Base-by-base conservation (phyloP, 164 flowering plant genomes). In the Warburgia ugandensis region DNA sequence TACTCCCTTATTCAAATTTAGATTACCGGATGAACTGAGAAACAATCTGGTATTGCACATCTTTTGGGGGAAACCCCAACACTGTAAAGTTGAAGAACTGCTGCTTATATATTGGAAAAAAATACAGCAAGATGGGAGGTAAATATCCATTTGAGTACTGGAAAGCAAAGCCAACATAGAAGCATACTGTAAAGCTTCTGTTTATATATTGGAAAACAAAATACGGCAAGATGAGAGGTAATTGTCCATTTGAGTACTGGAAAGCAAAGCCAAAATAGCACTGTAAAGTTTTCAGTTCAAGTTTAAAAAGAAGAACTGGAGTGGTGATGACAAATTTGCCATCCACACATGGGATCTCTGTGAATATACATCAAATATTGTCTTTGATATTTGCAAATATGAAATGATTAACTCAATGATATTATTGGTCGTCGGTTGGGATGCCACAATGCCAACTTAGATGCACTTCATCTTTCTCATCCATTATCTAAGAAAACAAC, bases 41-140 rank as follows among this genome's bases (percentile, higher is more conserved):
- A 59, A 92, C 95, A 72, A 92, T 88, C 37, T 87, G 83, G 48
- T 77, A 92, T 29, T 92, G 99, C 64, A 92, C 50, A 59, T 92
- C 95, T 70, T 82, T 92, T 44, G 76, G 27, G 37, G 96, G 95
- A 67, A 92, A 92, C 35, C 99, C 97, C 99, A 72, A 94, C 91
- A 33, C 99, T 92, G 81, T 38, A 71, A 59, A 68, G 6, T 56
- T 11, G 47, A 62, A 16, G 14, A 48, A 25, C n/a, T n/a, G n/a
- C n/a, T n/a, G n/a, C n/a, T n/a, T n/a, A n/a, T n/a, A n/a, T n/a
- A n/a, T n/a, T n/a, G n/a, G n/a, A n/a, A n/a, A n/a, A n/a, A n/a
- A n/a, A n/a, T n/a, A n/a, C n/a, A n/a, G n/a, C n/a, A n/a, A 41
- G 13, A 19, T 31, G 32, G 51, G 11, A 7, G 9, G 4, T 14